Percentiles rank a stretch among this genome's conserved stretches.
Evolutionary conservation across 352 stramenopile species (phyloP).

Genomic region (Globisporangium viniferum): DNA sequence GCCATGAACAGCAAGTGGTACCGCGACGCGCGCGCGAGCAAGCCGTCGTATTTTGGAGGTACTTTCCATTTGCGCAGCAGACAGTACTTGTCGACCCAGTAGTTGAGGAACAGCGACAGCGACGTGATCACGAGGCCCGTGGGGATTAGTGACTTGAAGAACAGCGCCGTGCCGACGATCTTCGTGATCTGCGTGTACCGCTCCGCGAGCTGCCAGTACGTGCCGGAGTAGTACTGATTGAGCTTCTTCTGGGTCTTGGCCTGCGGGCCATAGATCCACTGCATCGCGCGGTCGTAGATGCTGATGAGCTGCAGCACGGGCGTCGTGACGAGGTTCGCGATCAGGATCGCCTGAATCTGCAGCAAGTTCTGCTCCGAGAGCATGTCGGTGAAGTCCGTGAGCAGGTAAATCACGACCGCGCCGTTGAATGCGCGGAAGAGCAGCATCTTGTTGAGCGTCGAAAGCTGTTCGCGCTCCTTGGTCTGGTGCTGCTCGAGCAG

Average conservation of each 20-base stretch:
- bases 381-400: conserved; percentile 72
- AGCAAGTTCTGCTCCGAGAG: conserved; percentile 63
- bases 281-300: conserved; percentile 45
- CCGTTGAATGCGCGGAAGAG: conserved; percentile 72
- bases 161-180: conserved; percentile 58
- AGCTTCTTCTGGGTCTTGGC: conserved; percentile 73
- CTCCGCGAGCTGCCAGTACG: conserved; percentile 63
- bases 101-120: conserved; percentile 69
- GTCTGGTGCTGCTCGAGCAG: conserved; percentile 59
- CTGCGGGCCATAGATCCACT: conserved; percentile 38
- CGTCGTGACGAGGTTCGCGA: conserved; percentile 74
- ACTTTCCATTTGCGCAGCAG: conserved; percentile 74
- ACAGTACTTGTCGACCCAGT: conserved; percentile 85
- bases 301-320: conserved; percentile 62
- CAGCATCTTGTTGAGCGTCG: conserved; percentile 77
- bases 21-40: conserved; percentile 55
- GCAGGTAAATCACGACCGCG: conserved; percentile 70
- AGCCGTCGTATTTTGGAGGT: conserved; percentile 53
- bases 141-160: conserved; percentile 63
- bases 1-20: conserved; percentile 68
- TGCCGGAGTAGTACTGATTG: conserved; percentile 72
- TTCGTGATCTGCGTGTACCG: conserved; percentile 71
- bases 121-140: conserved; percentile 64
- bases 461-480: conserved; percentile 67
- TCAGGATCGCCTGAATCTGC: conserved; percentile 73